These are phyloP conservation scores for Silybum marianum DNA, from an alignment of 129 eudicot species.

Conservation along the genomic window DNA sequence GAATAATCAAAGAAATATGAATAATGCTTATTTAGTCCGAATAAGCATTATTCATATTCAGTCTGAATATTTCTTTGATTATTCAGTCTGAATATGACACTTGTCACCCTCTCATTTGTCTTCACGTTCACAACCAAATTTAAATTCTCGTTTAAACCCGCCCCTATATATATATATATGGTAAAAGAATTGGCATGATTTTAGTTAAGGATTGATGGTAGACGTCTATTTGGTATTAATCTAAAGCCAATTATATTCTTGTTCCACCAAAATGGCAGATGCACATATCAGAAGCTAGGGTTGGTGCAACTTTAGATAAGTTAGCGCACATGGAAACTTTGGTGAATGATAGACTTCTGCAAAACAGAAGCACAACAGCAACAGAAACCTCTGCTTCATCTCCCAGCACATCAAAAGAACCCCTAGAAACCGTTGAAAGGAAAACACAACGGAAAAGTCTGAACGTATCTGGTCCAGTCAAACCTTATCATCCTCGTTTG, in stretches of 20 bases:
- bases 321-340: constrained; percentile 91
- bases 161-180: not conserved
- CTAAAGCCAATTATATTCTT: constrained; percentile 11
- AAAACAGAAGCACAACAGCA: constrained; percentile 55
- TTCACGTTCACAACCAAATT: too few species aligned
- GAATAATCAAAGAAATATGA: too few species aligned
- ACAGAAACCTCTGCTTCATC: constrained; percentile 42
- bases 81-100: too few species aligned
- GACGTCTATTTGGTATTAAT: not conserved
- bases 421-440: constrained; percentile 45
- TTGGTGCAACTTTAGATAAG: constrained; percentile 87
- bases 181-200: constrained; percentile 4
- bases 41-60: too few species aligned
- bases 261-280: constrained; percentile 52
- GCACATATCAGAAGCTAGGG: constrained; percentile 94
- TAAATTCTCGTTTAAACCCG: too few species aligned
- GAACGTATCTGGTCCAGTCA: constrained; percentile 92
- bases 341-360: constrained; percentile 86
- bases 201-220: not conserved
- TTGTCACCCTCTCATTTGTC: too few species aligned
- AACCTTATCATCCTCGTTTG: constrained; percentile 60
- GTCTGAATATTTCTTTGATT: too few species aligned
- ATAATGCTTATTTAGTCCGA: too few species aligned
- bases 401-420: constrained; percentile 51
- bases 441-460: constrained; percentile 58